Evolutionary conservation across 2,329 filamentous ascomycete species (phyloP), one percentile per base, ranked within the genome.

Genomic region (Trichoderma semiorbis): DNA sequence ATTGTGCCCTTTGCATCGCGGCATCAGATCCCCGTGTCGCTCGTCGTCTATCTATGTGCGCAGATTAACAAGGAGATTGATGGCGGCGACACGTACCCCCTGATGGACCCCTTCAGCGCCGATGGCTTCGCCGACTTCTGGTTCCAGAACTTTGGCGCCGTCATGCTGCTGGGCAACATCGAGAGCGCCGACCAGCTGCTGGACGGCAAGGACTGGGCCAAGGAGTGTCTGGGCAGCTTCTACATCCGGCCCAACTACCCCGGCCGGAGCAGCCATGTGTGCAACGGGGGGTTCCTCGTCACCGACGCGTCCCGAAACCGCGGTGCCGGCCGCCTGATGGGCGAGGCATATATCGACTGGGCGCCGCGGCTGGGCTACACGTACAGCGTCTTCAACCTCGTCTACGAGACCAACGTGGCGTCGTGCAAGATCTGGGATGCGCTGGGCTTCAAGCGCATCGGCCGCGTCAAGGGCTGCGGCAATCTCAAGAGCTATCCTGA

Each of bases 221-320:
- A 90, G 78, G 87, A 92, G 77, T 97, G 94, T 77, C 84, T 97
- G 57, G 94, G 94, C 71, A 97, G 93, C 83, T 97, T 97, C 83
- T 97, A 96, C 83, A 93, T 97, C 85, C 95, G 96, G 83, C 94
- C 94, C 62, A 97, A 97, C 81, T 97, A 97, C 80, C 94, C 94
- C 0, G 94, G 94, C 62, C 88, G 94, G 72, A 96, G 93, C 83
- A 96, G 92, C 81, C 94, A 97, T 84, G 89, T 97, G 65, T 97
- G 93, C 84, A 98, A 97, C 78, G 95, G 89, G 72, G 91, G 91
- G 36, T 93, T 94, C 78, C 84, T 94, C 67, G 91, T 93, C 72
- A 93, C 91, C 11, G 90, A 92, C 78, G 90, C 90, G 14, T 87
- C 90, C 66, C 89, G 92, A 73, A 92, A 92, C 80, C 90, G 91